Conservation (phyloP, 2,329 filamentous ascomycete genomes). For the Fusarium stilboides region DNA sequence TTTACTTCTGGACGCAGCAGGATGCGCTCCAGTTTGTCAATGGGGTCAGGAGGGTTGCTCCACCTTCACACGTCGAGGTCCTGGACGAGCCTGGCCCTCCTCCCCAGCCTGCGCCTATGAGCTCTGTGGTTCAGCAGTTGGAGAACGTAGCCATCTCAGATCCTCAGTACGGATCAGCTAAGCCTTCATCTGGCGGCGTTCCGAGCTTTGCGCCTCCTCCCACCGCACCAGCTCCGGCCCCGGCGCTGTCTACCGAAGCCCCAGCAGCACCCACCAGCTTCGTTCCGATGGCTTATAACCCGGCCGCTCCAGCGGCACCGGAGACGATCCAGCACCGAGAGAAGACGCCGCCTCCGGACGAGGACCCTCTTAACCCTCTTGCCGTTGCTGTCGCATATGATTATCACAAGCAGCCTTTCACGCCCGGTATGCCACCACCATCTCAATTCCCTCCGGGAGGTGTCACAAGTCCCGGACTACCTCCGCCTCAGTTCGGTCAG, state of each 20-base stretch:
- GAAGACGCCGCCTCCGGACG: conserved; percentile 84
- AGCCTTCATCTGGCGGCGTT: conserved; percentile 34
- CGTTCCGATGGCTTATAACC: conserved; percentile 81
- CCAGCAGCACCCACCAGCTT: conserved; percentile 59
- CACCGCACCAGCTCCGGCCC: conserved; percentile 41
- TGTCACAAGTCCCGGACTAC: conserved; percentile 59
- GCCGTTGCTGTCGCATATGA: conserved; percentile 72
- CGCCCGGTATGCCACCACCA: conserved; percentile 65
- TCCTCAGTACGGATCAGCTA: conserved; percentile 60
- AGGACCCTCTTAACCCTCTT: conserved; percentile 71
- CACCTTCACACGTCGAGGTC: conserved; percentile 73
- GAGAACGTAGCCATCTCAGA: conserved; percentile 79
- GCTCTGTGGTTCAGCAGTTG: conserved; percentile 80
- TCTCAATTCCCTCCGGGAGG: conserved; percentile 61
- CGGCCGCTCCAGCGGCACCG: conserved; percentile 81
- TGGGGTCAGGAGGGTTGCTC: conserved; percentile 75
- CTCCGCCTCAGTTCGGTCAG: conserved; percentile 61
- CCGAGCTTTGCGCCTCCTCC: conserved; percentile 46
- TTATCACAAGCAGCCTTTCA: conserved; percentile 67
- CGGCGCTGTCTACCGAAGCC: conserved; percentile 39
- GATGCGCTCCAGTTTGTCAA: conserved; percentile 81
- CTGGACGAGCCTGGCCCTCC: conserved; percentile 73
- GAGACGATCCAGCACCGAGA: conserved; percentile 81
- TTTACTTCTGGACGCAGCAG: conserved; percentile 84
- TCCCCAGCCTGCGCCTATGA: conserved; percentile 67